Base-by-base conservation (phyloP, 1,139 yeast species). In the Kodamaea derodonti region DNA sequence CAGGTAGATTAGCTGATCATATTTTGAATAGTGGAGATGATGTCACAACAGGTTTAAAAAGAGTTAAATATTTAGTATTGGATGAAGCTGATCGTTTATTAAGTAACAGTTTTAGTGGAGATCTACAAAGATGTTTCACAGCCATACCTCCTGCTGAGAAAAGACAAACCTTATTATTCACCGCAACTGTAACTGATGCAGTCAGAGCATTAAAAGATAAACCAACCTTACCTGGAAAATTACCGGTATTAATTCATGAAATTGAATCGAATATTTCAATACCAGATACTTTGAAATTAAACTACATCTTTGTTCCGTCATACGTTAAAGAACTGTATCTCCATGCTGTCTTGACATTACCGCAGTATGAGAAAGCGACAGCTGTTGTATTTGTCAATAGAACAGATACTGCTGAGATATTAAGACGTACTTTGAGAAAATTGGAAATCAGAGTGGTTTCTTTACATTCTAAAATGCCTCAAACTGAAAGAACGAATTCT, bases 71-170 rank as follows among this genome's bases (percentile, higher is more conserved):
- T 53, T 66, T 92, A 42, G 98, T 92, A 2, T 68, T 92, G 9
- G 99, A 92, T 69, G 99, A 92, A 65, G 99, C 98, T 1, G 99
- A 92, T 69, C 72, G 97, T 43, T 62, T 92, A 27, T 71, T 92
- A 47, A 86, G 92, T 37, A 79, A 82, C 37, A 84, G 95, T 38
- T 88, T 92, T 60, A 83, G 92, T 3, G 73, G 78, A 31, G 96
- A 90, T 58, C 66, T 92, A 41, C 75, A 75, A 36, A 66, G 78
- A 29, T 87, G 97, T 50, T 75, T 92, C 51, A 64, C 70, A 10
- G 75, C 79, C 0, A 60, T 94, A 25, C 97, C 98, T 0, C 60
- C 75, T 1, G 67, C 94, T 2, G 73, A 70, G 3, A 68, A 76
- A 37, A 75, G 98, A 48, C 97, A 90, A 57, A 92, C 97, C 0